Conservation (phyloP, 352 stramenopile species). For the Phytophthora sojae region DNA sequence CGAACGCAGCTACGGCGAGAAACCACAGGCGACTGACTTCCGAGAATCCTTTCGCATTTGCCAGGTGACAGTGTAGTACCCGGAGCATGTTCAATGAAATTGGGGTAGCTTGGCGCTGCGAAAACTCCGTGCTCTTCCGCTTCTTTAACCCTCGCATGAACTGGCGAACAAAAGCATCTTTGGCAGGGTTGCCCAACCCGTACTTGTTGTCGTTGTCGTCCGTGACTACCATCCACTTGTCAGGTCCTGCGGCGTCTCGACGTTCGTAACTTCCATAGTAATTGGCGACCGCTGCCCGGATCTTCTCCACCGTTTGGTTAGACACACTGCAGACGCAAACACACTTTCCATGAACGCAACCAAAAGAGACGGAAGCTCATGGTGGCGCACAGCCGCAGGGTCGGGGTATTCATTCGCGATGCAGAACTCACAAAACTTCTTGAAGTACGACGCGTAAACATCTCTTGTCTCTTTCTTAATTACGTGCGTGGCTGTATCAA, state of each 20-base stretch:
- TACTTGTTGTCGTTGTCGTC: neutral
- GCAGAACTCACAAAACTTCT: slow-evolving; percentile 23
- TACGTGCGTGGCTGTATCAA: slow-evolving; percentile 7
- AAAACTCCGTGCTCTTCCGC: neutral
- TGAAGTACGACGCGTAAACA: slow-evolving; percentile 19
- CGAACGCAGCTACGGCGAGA: slow-evolving; percentile 3
- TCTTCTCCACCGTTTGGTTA: slow-evolving; percentile 13
- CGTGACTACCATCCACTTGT: neutral
- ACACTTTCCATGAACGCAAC: slow-evolving; percentile 24
- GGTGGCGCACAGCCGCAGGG: neutral
- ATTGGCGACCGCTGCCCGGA: slow-evolving; percentile 12
- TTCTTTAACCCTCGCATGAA: neutral
- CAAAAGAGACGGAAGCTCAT: slow-evolving; percentile 11
- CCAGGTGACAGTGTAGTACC: slow-evolving; percentile 2
- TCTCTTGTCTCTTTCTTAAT: slow-evolving; percentile 18
- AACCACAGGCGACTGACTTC: too few relatives aligned
- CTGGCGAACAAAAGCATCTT: neutral
- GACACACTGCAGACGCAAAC: neutral
- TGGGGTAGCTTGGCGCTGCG: slow-evolving; percentile 5
- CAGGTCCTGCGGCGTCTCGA: neutral
- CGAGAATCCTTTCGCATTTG: neutral
- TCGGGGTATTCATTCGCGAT: slow-evolving; percentile 16
- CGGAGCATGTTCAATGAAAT: slow-evolving; percentile 15
- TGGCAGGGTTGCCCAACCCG: neutral
- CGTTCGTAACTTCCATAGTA: neutral